Conservation (phyloP, 2,329 filamentous ascomycete species). For the Colletotrichum destructivum region DNA sequence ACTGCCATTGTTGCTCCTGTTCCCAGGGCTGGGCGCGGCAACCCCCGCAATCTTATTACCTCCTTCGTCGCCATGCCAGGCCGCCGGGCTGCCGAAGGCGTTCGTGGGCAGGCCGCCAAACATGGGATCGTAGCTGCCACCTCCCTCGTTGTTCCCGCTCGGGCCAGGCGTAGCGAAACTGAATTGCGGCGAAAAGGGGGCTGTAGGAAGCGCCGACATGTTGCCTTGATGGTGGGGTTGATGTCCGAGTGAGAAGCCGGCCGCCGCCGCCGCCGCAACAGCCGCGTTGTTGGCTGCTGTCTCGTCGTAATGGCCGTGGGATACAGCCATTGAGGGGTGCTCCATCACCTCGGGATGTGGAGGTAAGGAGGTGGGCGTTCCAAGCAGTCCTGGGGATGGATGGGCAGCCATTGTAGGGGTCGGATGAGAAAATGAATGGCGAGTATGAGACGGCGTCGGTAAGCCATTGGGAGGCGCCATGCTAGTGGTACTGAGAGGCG, state of each 20-base stretch:
- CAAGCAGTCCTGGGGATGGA: constrained; percentile 56
- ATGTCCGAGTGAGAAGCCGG: constrained; percentile 53
- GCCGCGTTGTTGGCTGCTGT: constrained; percentile 52
- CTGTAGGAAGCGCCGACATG: constrained; percentile 50
- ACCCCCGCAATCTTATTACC: constrained; percentile 39
- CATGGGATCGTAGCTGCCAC: constrained; percentile 70
- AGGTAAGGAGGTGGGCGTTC: constrained; percentile 55
- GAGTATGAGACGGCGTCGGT: constrained; percentile 52
- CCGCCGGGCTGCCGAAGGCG: constrained; percentile 65
- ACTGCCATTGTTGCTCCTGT: constrained; percentile 63
- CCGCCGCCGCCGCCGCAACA: constrained; percentile 54
- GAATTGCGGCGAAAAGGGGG: constrained; percentile 61
- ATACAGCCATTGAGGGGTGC: constrained; percentile 49
- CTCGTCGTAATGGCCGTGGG: constrained; percentile 54
- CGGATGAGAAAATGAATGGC: constrained; percentile 55
- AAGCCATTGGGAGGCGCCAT: constrained; percentile 48
- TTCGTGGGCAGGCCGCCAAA: constrained; percentile 70
- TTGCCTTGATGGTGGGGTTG: constrained; percentile 48
- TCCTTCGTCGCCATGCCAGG: constrained; percentile 63
- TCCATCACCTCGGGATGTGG: constrained; percentile 53
- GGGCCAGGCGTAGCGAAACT: constrained; percentile 55
- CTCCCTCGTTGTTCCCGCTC: constrained; percentile 50
- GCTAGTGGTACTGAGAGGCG: constrained; percentile 52
- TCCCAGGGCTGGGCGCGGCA: constrained; percentile 57
- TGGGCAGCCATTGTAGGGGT: constrained; percentile 53